Base-by-base conservation (phyloP, 768 basidiomycete genomes). In the Leccinum arenicola region DNA sequence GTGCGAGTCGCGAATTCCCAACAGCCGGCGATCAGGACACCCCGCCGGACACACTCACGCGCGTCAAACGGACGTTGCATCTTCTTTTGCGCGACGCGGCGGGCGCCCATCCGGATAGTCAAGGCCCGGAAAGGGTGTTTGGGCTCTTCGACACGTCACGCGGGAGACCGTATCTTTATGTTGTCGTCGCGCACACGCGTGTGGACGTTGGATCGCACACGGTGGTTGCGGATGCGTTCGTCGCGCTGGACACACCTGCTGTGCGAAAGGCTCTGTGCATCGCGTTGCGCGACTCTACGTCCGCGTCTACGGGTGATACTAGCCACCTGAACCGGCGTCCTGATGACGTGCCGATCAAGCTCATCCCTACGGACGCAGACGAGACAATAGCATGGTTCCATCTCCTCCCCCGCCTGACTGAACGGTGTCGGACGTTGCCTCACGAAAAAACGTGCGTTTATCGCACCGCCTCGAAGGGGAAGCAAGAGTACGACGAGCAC, bases 401-500 rank as follows among this genome's bases (percentile, higher is more conserved):
- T 51, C 74, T 85, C 35, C 68, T 86, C 3, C 84, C 84, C 7
- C 75, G 73, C 5, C 65, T 83, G 49, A 80, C 74, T 0, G 85
- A 87, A 64, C 78, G 82, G 15, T 84, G 83, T 59, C 78, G 83
- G 31, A 74, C 72, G 2, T 85, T 84, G 84, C 58, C 70, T 6
- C 85, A 86, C 83, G 82, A 64, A 25, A 50, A 27, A 69, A 66
- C 25, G 63, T 82, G 15, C 65, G 70, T n/a, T 1, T 63, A 35
- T 57, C 73, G 62, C 31, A 33, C 31, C 36, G 29, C 43, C 4
- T 17, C 36, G 3, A 74, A 76, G 19, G 68, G 71, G 29, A 66
- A 70, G 15, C 40, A 40, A 15, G 63, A 67, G 43, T 4, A n/a
- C 0, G 23, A 63, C 53, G 52, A 64, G 43, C 19, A 14, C 17